Evolutionary conservation across 441 rosid genomes (phyloP).

Genomic region (Gossypium lobatum): DNA sequence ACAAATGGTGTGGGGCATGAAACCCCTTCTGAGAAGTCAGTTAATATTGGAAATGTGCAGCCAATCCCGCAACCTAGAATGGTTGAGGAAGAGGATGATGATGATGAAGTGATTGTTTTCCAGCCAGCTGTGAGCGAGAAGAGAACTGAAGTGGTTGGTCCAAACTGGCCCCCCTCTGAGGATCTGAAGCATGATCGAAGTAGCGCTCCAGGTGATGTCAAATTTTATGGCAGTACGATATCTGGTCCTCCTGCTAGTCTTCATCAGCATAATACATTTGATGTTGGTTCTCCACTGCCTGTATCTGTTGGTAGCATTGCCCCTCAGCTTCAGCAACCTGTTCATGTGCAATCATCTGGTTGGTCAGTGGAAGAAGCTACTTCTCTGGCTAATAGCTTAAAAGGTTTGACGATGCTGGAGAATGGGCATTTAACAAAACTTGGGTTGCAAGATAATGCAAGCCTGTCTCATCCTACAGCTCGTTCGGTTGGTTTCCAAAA

Average conservation of each 20-base stretch:
- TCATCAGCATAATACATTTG: slow-evolving; percentile 35
- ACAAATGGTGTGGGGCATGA: slow-evolving; percentile 29
- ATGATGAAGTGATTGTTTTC: slow-evolving; percentile 92
- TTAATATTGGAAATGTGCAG: slow-evolving; percentile 25
- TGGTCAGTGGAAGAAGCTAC: slow-evolving; percentile 51
- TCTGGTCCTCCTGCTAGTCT: slow-evolving; percentile 41
- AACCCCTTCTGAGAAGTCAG: slow-evolving; percentile 25
- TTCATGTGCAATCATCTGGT: slow-evolving; percentile 39
- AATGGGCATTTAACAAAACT: slow-evolving; percentile 50
- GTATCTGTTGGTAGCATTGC: slow-evolving; percentile 34
- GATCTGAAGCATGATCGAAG: slow-evolving; percentile 38
- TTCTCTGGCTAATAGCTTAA: slow-evolving; percentile 52
- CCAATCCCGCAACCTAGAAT: slow-evolving; percentile 29
- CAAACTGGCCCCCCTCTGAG: slow-evolving; percentile 33
- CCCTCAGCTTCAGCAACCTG: slow-evolving; percentile 40
- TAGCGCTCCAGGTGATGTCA: slow-evolving; percentile 32
- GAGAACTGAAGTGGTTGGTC: slow-evolving; percentile 37
- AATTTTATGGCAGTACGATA: slow-evolving; percentile 34
- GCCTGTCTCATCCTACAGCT: slow-evolving; percentile 30
- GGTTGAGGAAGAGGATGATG: slow-evolving; percentile 71
- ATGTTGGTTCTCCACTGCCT: slow-evolving; percentile 30
- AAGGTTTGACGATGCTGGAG: slow-evolving; percentile 43
- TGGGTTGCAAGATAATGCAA: slow-evolving; percentile 45
- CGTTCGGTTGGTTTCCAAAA: slow-evolving; percentile 35
- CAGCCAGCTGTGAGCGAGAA: slow-evolving; percentile 66